Evolutionary conservation across 352 stramenopile genomes (phyloP).

Genomic region (Aphanomyces astaci): DNA sequence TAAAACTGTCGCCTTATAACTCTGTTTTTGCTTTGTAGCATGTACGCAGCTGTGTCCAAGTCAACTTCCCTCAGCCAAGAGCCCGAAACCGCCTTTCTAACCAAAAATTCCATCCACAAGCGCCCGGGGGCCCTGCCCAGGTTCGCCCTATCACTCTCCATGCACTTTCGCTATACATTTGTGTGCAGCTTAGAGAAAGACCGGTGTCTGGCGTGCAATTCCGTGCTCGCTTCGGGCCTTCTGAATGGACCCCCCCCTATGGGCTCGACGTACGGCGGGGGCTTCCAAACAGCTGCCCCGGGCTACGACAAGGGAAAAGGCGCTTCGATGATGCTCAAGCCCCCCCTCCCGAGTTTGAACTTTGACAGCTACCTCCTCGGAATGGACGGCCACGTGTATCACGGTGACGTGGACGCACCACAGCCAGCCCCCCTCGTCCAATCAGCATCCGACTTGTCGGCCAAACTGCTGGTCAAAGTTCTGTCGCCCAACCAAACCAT

Average conservation of each 20-base stretch:
- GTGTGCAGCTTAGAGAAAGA: constrained; percentile 61
- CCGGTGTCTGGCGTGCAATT: constrained; percentile 66
- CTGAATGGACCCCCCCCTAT: constrained; percentile 34
- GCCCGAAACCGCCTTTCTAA: constrained; percentile 64
- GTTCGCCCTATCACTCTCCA: too few relatives aligned
- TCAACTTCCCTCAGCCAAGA: constrained; percentile 38
- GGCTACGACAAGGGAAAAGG: not conserved
- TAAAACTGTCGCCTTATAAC: too few relatives aligned
- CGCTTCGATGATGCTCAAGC: not conserved
- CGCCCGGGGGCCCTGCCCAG: constrained; percentile 44
- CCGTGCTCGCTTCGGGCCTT: constrained; percentile 28
- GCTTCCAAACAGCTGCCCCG: constrained; percentile 35
- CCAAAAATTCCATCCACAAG: constrained; percentile 48
- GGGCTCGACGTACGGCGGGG: constrained; percentile 44
- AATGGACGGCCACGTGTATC: constrained; percentile 75
- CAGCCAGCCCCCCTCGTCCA: not conserved
- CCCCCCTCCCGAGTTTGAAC: constrained; percentile 9
- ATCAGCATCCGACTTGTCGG: not conserved
- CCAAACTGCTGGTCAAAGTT: not conserved
- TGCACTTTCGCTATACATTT: too few relatives aligned
- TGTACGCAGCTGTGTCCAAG: constrained; percentile 27
- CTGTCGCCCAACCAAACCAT: not conserved
- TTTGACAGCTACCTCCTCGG: constrained; percentile 59
- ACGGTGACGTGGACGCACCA: constrained; percentile 45
- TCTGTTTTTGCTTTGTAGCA: not conserved